A percentile compares a stretch with the other conserved stretches of the same genome.
phyloP scores from a whole-genome alignment of 768 basidiomycete genomes.

The Termitomyces sp. region DNA sequence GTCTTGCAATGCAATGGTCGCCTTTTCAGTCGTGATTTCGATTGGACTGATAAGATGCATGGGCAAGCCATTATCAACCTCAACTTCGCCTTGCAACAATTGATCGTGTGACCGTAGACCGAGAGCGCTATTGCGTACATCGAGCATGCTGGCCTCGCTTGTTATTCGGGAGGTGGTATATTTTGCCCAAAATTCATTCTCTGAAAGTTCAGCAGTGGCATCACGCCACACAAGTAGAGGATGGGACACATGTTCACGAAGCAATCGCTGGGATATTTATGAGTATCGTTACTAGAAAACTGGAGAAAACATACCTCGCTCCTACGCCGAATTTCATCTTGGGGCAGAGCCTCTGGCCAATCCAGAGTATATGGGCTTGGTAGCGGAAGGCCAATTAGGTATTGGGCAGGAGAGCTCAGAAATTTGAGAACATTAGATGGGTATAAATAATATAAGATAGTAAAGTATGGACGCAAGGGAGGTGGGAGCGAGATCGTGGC shows the following conservation, averaged over 20 bases:
- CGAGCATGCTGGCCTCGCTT: conserved; percentile 66
- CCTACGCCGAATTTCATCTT: conserved; percentile 62
- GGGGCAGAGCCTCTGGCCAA: conserved; percentile 69
- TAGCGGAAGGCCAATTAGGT: conserved; percentile 46
- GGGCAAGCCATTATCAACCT: conserved; percentile 12
- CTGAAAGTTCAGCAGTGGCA: conserved; percentile 54
- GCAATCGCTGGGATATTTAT: conserved; percentile 42
- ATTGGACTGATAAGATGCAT: conserved; percentile 28
- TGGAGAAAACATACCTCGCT: conserved; percentile 49
- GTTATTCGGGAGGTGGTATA: conserved; percentile 57
- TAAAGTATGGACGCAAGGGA: conserved; percentile 63
- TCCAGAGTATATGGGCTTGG: conserved; percentile 58
- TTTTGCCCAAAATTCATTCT: conserved; percentile 61
- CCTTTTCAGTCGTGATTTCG: conserved; percentile 30
- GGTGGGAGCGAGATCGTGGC: conserved; percentile 49
- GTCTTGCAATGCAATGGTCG: conserved; percentile 60
- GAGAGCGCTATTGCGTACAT: conserved; percentile 50
- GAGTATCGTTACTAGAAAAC: not conserved
- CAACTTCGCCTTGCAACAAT: not conserved
- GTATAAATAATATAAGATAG: conserved; percentile 83
- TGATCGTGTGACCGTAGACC: conserved; percentile 34
- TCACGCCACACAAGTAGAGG: conserved; percentile 66
- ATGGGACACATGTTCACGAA: conserved; percentile 71
- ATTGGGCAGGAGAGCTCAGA: conserved; percentile 59
- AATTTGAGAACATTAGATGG: conserved; percentile 86